Conservation (phyloP, 805 yeast species). For the Candida michaelii region DNA sequence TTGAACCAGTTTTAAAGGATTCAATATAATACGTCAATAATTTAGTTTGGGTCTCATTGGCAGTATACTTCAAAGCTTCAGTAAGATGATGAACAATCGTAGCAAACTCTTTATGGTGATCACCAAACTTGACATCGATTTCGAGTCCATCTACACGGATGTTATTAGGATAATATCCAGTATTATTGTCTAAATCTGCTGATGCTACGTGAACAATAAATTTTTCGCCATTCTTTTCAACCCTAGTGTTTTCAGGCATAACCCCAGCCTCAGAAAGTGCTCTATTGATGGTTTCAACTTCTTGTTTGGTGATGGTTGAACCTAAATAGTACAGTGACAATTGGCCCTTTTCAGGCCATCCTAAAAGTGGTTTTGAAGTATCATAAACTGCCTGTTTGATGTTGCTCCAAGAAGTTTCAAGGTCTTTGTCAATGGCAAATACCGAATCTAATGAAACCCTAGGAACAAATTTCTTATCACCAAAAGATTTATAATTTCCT, state of each 20-base stretch:
- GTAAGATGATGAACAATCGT: conserved; percentile 55
- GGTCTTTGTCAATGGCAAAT: conserved; percentile 16
- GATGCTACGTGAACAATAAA: conserved; percentile 72
- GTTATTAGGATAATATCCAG: conserved; percentile 52
- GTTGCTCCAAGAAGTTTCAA: conserved; percentile 30
- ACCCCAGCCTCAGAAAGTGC: conserved; percentile 63
- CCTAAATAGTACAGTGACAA: conserved; percentile 70
- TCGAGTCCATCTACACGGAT: conserved; percentile 35
- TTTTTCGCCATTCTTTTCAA: conserved; percentile 52
- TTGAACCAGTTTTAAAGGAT: conserved; percentile 77
- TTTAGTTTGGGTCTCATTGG: conserved; percentile 67
- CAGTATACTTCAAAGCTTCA: conserved; percentile 60
- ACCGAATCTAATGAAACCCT: conserved; percentile 39
- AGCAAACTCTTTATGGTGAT: conserved; percentile 65
- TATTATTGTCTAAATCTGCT: conserved; percentile 47
- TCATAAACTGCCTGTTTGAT: conserved; percentile 53
- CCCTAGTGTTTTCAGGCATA: conserved; percentile 79
- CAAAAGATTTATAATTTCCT: conserved; percentile 84
- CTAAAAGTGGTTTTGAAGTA: conserved; percentile 52
- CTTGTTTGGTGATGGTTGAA: conserved; percentile 47
- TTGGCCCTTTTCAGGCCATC: conserved; percentile 78
- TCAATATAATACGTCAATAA: conserved; percentile 67
- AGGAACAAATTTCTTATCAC: conserved; percentile 86
- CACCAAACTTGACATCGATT: conserved; percentile 69
- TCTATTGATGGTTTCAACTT: conserved; percentile 65